Conservation (phyloP, 129 eudicot species). For the Glebionis coronaria region DNA sequence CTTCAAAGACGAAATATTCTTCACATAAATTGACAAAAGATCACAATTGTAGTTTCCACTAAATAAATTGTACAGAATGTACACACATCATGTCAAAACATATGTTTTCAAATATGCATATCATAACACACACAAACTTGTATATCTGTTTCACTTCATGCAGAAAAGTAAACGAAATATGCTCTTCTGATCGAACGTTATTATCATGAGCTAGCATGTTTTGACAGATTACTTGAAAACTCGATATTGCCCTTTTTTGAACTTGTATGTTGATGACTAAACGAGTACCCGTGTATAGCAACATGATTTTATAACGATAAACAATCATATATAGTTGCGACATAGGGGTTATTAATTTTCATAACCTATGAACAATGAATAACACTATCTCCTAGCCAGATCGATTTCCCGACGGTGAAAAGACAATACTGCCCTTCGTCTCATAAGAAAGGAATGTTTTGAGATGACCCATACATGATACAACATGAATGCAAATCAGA, state of each 20-base stretch:
- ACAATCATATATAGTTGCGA: too few relatives aligned
- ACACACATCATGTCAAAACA: conserved; percentile 9
- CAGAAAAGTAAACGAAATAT: conserved; percentile 12
- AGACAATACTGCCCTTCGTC: conserved; percentile 15
- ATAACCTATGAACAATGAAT: too few relatives aligned
- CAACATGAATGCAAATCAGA: conserved; percentile 23
- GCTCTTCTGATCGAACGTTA: not conserved
- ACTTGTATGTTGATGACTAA: too few relatives aligned
- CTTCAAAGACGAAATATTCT: too few relatives aligned
- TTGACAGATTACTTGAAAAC: conserved; percentile 12
- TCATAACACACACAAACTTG: conserved; percentile 26
- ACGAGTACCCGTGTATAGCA: too few relatives aligned
- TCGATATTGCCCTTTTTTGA: too few relatives aligned
- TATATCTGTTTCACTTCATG: conserved; percentile 10
- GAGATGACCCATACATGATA: conserved; percentile 19
- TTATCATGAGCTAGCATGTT: not conserved
- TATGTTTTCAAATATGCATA: conserved; percentile 22
- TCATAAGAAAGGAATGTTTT: conserved; percentile 16
- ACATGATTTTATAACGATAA: too few relatives aligned
- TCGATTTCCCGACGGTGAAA: not conserved
- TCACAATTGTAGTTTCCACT: too few relatives aligned
- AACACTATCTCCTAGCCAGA: too few relatives aligned
- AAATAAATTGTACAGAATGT: too few relatives aligned
- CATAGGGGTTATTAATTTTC: too few relatives aligned
- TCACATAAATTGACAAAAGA: too few relatives aligned